Evolutionary conservation across 139 green algal species (phyloP).

Genomic region (Auxenochlorella pyrenoidosa): DNA sequence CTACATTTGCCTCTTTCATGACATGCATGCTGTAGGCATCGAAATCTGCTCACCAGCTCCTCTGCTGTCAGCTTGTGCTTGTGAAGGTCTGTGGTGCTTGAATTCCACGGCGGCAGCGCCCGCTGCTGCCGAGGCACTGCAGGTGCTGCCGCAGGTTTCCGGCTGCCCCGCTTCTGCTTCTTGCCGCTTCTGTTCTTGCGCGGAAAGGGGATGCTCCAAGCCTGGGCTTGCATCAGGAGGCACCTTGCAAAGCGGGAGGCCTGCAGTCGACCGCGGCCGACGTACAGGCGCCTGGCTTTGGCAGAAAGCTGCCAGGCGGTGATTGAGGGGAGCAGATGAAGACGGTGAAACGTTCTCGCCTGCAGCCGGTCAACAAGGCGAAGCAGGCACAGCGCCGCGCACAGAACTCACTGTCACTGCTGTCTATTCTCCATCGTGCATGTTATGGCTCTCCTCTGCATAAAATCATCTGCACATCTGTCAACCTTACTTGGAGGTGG

Average conservation of each 20-base stretch:
- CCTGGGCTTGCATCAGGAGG: not conserved
- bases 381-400: no score
- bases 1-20: not conserved
- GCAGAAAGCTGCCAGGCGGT: no score
- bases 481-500: no score
- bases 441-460: no score
- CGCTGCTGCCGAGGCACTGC: not conserved
- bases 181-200: not conserved
- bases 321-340: no score
- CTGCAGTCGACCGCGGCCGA: no score
- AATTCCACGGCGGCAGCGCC: not conserved
- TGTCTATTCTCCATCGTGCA: no score
- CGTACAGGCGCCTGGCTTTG: no score
- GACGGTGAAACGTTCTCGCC: no score
- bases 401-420: no score
- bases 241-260: not conserved
- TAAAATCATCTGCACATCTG: no score
- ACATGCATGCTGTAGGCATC: not conserved
- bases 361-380: no score
- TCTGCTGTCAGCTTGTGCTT: not conserved
- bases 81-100: not conserved
- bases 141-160: not conserved
- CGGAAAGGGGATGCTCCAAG: constrained; percentile 21
- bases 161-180: not conserved
- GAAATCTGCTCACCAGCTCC: not conserved